Conservation (phyloP, 805 yeast genomes). For the Crinitomyces ghanaensis region DNA sequence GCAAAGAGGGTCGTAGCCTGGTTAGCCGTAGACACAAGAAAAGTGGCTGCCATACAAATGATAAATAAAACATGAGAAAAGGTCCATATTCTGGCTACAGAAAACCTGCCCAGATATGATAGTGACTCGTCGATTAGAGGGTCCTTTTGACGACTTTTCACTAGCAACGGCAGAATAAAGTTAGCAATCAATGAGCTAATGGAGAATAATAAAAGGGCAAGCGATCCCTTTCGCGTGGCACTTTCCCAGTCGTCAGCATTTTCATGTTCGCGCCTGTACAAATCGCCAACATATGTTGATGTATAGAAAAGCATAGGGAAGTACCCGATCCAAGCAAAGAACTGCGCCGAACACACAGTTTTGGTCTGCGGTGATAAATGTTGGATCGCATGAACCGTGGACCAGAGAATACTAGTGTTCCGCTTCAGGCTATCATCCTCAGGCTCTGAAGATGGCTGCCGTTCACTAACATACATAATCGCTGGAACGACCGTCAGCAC, state of each 20-base stretch:
- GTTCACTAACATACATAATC: slow-evolving; percentile 34
- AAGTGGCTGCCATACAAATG: slow-evolving; percentile 36
- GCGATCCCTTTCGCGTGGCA: slow-evolving; percentile 40
- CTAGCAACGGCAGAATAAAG: slow-evolving; percentile 34
- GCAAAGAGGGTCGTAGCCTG: slow-evolving; percentile 40
- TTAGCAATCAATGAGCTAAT: slow-evolving; percentile 36
- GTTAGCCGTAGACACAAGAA: slow-evolving; percentile 31
- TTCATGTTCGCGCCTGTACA: slow-evolving; percentile 33
- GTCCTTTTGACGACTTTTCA: slow-evolving; percentile 15
- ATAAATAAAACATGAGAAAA: slow-evolving; percentile 41
- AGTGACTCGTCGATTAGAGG: slow-evolving; percentile 6
- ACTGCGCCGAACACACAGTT: slow-evolving; percentile 43
- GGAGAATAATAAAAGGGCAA: slow-evolving; percentile 41
- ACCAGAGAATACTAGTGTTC: slow-evolving; percentile 6
- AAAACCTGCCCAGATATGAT: slow-evolving; percentile 4
- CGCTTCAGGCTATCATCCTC: slow-evolving; percentile 1
- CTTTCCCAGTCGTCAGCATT: slow-evolving; percentile 32
- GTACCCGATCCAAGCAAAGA: slow-evolving; percentile 60
- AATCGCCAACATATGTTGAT: slow-evolving; percentile 53
- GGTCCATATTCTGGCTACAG: slow-evolving; percentile 39
- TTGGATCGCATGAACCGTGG: slow-evolving; percentile 15
- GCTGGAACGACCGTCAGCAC: slow-evolving; percentile 31
- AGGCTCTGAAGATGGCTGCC: slow-evolving; percentile 31
- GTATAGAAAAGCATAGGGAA: slow-evolving; percentile 56
- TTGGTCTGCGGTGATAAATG: slow-evolving; percentile 40